Conservation (phyloP, 73 alveolate genomes). For the Stentor roeselii region DNA sequence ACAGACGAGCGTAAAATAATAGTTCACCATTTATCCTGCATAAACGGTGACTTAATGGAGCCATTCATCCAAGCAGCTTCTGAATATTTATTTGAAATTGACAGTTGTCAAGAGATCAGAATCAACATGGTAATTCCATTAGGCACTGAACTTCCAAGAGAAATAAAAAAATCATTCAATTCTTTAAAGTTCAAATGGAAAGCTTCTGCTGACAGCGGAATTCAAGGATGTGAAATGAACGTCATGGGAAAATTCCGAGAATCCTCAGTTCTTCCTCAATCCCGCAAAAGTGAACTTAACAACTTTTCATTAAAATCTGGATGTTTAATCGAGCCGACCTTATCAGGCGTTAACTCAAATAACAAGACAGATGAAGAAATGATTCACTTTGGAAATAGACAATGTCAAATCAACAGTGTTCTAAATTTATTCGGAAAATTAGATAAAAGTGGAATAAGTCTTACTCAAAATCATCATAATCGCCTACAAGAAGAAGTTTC, state of each 20-base stretch:
- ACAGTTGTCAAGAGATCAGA: slow-evolving; percentile 13
- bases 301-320: neutral
- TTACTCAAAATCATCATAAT: neutral
- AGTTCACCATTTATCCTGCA: neutral
- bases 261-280: neutral
- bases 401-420: neutral
- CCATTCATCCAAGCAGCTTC: neutral
- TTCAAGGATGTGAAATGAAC: neutral
- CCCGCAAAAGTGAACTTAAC: neutral
- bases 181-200: slow-evolving; percentile 18
- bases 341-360: neutral
- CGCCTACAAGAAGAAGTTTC: slow-evolving; percentile 9
- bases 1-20: neutral
- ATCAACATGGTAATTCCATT: neutral
- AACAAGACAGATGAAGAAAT: neutral
- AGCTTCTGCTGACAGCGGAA: neutral
- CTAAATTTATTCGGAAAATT: slow-evolving; percentile 10
- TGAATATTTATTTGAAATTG: neutral
- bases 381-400: neutral
- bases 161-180: neutral
- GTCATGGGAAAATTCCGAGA: slow-evolving; percentile 10
- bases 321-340: slow-evolving; percentile 6
- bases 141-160: neutral
- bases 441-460: slow-evolving; percentile 5
- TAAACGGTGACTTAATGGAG: neutral